Evolutionary conservation across 139 green algal genomes (phyloP).

Genomic region (Chlamydomonas schloesseri): DNA sequence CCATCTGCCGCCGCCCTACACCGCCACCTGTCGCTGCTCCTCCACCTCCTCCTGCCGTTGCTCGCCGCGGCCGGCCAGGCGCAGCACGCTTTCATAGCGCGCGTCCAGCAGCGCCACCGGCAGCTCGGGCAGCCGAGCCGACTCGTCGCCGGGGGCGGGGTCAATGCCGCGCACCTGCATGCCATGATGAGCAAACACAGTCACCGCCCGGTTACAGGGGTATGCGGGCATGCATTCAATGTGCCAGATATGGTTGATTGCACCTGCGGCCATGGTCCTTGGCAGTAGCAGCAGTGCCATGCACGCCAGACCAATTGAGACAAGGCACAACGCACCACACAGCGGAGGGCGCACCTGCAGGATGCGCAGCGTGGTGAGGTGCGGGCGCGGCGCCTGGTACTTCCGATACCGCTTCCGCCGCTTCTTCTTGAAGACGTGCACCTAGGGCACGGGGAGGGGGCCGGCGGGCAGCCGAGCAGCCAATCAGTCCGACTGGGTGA

Average conservation of each 20-base stretch:
- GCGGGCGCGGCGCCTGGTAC: slow-evolving; percentile 46
- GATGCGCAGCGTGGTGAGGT: slow-evolving; percentile 61
- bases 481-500: too few species aligned
- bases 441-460: not conserved
- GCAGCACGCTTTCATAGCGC: not conserved
- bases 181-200: too few species aligned
- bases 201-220: not conserved
- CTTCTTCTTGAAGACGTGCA: slow-evolving; percentile 70
- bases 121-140: slow-evolving; percentile 6
- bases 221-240: not conserved
- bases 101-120: not conserved
- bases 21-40: too few species aligned
- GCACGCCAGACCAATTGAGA: too few species aligned
- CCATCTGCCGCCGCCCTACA: too few species aligned
- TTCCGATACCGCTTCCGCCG: slow-evolving; percentile 60
- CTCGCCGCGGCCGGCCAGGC: not conserved
- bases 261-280: too few species aligned
- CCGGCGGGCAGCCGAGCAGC: too few species aligned
- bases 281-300: too few species aligned
- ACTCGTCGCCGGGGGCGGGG: slow-evolving; percentile 6
- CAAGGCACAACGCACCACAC: too few species aligned
- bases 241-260: not conserved
- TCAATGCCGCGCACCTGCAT: slow-evolving; percentile 47
- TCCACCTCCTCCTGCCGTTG: not conserved
- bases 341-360: slow-evolving; percentile 39